Percentiles rank a stretch among this genome's conserved stretches.
Conservation (phyloP, 1,284 basidiomycete genomes). For the Boletus albobrunnescens region DNA sequence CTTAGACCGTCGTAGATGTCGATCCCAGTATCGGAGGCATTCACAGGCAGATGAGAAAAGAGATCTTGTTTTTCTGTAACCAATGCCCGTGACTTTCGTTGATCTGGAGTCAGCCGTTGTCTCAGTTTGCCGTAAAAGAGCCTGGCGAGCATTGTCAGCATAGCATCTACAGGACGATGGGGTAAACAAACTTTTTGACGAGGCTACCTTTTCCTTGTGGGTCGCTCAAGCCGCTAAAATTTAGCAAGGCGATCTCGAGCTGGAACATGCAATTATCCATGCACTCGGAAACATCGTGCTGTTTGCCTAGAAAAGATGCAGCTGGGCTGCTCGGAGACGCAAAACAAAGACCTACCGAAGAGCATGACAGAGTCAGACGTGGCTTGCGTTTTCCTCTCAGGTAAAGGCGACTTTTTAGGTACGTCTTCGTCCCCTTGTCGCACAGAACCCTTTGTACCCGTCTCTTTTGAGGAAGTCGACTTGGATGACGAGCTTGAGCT, state of each 20-base stretch:
- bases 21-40: constrained; percentile 81
- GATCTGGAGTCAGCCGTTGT: constrained; percentile 61
- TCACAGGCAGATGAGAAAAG: constrained; percentile 92
- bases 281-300: constrained; percentile 97
- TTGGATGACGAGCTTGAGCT: constrained; percentile 33
- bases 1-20: constrained; percentile 94
- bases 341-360: constrained; percentile 60
- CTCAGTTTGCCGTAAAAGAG: constrained; percentile 86
- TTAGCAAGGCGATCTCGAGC: constrained; percentile 86
- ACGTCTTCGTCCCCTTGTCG: constrained; percentile 24
- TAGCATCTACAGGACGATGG: not conserved
- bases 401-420: constrained; percentile 54
- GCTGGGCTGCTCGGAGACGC: not conserved
- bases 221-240: constrained; percentile 63
- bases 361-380: constrained; percentile 78
- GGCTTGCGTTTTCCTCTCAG: constrained; percentile 55
- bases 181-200: constrained; percentile 62
- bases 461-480: constrained; percentile 42
- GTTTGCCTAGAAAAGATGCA: constrained; percentile 57
- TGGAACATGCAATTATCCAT: constrained; percentile 99
- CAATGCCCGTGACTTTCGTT: constrained; percentile 49
- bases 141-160: constrained; percentile 38
- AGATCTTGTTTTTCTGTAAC: constrained; percentile 84
- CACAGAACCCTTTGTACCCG: constrained; percentile 31
- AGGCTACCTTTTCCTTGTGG: constrained; percentile 61